Evolutionary conservation across 2,329 filamentous ascomycete genomes (phyloP), one percentile per base, ranked within the genome.

Genomic region (Pyrenochaeta sp.): DNA sequence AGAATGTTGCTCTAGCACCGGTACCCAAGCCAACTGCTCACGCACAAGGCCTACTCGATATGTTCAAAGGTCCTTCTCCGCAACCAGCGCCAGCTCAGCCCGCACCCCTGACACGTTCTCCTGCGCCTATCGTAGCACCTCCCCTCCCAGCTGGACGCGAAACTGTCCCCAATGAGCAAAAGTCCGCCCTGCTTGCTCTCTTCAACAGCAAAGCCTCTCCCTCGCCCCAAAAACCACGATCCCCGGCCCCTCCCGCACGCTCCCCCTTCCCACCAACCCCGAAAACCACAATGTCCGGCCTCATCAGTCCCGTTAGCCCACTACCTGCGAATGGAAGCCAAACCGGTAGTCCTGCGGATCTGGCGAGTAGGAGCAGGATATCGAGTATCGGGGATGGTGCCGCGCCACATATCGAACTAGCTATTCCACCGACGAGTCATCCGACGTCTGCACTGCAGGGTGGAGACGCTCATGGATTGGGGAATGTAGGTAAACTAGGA

Each of bases 261-360:
- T 66, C 59, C 1, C 64, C 72, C 1, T 67, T 71, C 7, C 68
- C 72, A 6, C 72, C 72, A 0, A 72, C 70, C 22, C 73, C 73
- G 1, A 73, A 74, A 50, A 70, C 55, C 9, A 50, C 60, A 5
- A 67, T 74, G 61, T 77, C 76, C n/a, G 74, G 74, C 22, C 37
- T 78, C 19, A 73, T 75, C 28, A 78, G 76, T 55, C 77, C 77
- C 0, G 76, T 79, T 4, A 76, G 73, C 51, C 77, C 77, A 6
- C 56, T 78, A 3, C 74, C 70, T 5, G 61, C 64, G n/a, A 70
- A 69, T 46, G 65, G 66, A 6, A 72, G 66, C 34, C 59, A 67
- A 43, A 52, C 55, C 4, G 64, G 61, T 13, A 74, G 72, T 39
- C 75, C 74, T 3, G 71, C 72, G 12, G 58, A 67, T n/a, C 49